Base-by-base conservation (phyloP, 2,329 filamentous ascomycete species). In the Ploettnerulaceae sp. region DNA sequence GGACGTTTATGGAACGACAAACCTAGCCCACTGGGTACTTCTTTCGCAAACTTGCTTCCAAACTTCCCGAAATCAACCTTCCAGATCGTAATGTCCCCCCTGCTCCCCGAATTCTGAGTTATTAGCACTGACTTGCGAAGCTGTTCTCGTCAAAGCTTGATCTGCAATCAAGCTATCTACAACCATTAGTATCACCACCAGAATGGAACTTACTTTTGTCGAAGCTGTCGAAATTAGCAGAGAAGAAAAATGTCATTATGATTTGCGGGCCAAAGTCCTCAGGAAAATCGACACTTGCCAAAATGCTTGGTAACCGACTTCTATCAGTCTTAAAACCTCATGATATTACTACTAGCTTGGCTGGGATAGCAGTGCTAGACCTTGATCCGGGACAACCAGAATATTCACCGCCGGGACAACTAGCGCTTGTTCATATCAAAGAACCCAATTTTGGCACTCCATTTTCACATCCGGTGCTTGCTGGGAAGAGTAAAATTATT, bases 311-410 rank as follows among this genome's bases (percentile, higher is more conserved):
- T 7, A 90, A 90, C 58, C 75, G 78, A 8, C 67, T 87, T 7
- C 64, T 87, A 57, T 58, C 57, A 45, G 42, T 3, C n/a, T n/a
- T n/a, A n/a, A n/a, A n/a, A n/a, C 14, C 12, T 18, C 12, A 12
- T 26, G 26, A 22, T 25, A 17, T 7, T 24, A 28, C 7, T 36
- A 35, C 57, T 1, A 24, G 48, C 7, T 52, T 32, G 4, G 42
- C 47, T 22, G 63, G 59, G 15, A 65, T 39, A 69, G 84, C 20
- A 74, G 72, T 45, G 69, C 71, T 93, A 5, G 87, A 93, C 56
- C 71, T 91, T 7, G 86, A 93, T 60, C 84, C 85, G 1, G 83
- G 82, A 0, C 86, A 89, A 58, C 84, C 86, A 2, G 86, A 90
- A 60, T 89, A 84, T 61, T 77, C 77, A 0, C 74, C 82, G 1